phyloP scores from a whole-genome alignment of 2,329 filamentous ascomycete species.

The Fusarium secorum region DNA sequence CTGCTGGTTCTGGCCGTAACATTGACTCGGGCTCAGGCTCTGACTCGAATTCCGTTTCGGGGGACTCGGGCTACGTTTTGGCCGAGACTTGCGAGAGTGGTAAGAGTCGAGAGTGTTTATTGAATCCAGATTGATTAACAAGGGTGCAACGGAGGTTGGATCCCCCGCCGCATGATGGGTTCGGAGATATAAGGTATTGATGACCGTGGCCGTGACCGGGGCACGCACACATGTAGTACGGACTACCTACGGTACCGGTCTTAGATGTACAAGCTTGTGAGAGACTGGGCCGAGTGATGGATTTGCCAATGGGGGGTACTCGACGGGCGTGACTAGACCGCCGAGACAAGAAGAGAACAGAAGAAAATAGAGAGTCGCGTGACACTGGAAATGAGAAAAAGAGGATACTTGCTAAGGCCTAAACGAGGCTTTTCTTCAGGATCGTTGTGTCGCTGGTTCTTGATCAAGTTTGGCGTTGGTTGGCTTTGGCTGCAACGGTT shows the following conservation, averaged over 20 bases:
- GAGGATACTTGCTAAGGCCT: slow-evolving; percentile 17
- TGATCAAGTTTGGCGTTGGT: slow-evolving; percentile 30
- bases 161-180: slow-evolving; percentile 64
- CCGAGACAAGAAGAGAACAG: slow-evolving; percentile 14
- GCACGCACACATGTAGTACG: slow-evolving; percentile 37
- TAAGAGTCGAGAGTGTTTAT: slow-evolving; percentile 50
- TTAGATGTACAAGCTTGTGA: slow-evolving; percentile 26
- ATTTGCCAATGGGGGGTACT: neutral
- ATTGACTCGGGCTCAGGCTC: slow-evolving; percentile 27
- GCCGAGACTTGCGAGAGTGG: slow-evolving; percentile 31
- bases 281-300: slow-evolving; percentile 29
- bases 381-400: slow-evolving; percentile 26
- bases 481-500: slow-evolving; percentile 5
- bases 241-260: slow-evolving; percentile 1
- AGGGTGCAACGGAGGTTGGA: slow-evolving; percentile 63
- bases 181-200: slow-evolving; percentile 38
- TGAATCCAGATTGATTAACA: slow-evolving; percentile 65
- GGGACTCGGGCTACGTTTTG: slow-evolving; percentile 34
- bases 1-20: slow-evolving; percentile 21
- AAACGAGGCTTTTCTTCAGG: slow-evolving; percentile 15
- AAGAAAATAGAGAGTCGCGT: slow-evolving; percentile 31
- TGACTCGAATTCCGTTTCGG: slow-evolving; percentile 20
- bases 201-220: slow-evolving; percentile 35
- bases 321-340: slow-evolving; percentile 10
- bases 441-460: slow-evolving; percentile 10